Evolutionary conservation across 2,329 filamentous ascomycete species (phyloP), one percentile per base, ranked within the genome.

Genomic region (Aaosphaeria pasadenensis): DNA sequence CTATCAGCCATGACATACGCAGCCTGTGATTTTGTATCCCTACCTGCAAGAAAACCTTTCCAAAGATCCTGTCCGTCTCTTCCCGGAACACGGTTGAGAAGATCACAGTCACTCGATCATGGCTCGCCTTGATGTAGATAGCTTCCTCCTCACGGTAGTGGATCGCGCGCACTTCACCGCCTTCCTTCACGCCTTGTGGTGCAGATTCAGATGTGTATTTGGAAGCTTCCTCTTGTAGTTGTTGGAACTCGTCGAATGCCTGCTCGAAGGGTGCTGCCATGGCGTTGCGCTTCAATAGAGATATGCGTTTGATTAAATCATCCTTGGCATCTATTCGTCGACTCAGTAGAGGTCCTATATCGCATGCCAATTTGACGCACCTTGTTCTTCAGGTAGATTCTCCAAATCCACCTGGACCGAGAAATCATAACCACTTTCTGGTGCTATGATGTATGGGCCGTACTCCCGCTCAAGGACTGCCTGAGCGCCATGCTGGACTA

Each of bases 211-310:
- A 89, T 35, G 89, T 96, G 70, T 94, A 97, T 67, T 91, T 90
- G 41, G 89, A 88, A 5, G 94, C 91, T 63, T 92, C 89, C 66
- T 95, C 90, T 60, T 87, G 85, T 54, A 99, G 75, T 55, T 85
- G 81, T 65, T 91, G 88, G 74, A 96, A 89, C 71, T 96, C 91
- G 63, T 95, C 84, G 70, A 97, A 99, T 24, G 95, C 94, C 67
- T 91, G 88, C 76, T 99, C 94, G 72, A 99, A 99, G 1, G 95
- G 94, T 43, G 94, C 92, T 53, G 94, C 95, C 94, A 99, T 97
- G 59, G 89, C 91, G 71, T 99, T 97, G 65, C 95, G 91, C 80
- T 97, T 99, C 63, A 99, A 75, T 56, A 99, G 79, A 51, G 91
- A 89, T 64, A 97, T 86, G 66, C 91, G 87, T 72, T 84, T 84